A percentile compares a stretch with the other conserved stretches of the same genome.
These are phyloP conservation scores for Populus tomentosa DNA, from an alignment of 441 rosid species.

Conservation along the genomic window DNA sequence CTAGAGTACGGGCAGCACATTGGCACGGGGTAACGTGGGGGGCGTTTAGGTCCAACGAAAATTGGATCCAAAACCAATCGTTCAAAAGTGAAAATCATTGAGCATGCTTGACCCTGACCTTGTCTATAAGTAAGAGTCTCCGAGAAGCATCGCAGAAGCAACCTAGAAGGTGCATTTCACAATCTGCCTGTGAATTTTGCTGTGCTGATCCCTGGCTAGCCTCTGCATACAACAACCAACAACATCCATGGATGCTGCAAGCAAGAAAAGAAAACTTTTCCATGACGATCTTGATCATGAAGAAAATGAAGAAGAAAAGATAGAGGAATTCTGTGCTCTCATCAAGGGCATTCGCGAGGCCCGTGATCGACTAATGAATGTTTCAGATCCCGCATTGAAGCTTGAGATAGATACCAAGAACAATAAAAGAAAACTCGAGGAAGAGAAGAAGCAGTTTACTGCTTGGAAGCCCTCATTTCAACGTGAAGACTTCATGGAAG, in stretches of 20 bases:
- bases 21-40: too few species aligned
- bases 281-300: slow-evolving; percentile 3
- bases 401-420: neutral
- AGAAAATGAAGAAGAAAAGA: slow-evolving; percentile 26
- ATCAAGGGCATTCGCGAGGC: slow-evolving; percentile 23
- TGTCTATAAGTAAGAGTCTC: neutral
- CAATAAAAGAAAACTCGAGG: slow-evolving; percentile 7
- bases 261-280: slow-evolving; percentile 21
- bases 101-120: neutral
- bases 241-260: slow-evolving; percentile 10
- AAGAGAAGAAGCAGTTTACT: neutral
- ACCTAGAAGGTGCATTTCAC: slow-evolving; percentile 9
- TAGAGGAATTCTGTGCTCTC: slow-evolving; percentile 34
- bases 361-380: slow-evolving; percentile 19
- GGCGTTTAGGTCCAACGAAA: neutral
- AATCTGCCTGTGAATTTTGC: neutral
- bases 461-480: slow-evolving; percentile 35
- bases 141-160: slow-evolving; percentile 20
- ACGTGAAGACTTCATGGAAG: slow-evolving; percentile 33
- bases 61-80: neutral
- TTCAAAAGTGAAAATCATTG: neutral
- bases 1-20: neutral
- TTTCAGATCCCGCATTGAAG: neutral
- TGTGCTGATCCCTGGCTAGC: neutral
- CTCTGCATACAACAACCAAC: neutral